These are phyloP conservation scores for Aspergillus campestris DNA, from an alignment of 495 filamentous ascomycete species.

Conservation along the genomic window DNA sequence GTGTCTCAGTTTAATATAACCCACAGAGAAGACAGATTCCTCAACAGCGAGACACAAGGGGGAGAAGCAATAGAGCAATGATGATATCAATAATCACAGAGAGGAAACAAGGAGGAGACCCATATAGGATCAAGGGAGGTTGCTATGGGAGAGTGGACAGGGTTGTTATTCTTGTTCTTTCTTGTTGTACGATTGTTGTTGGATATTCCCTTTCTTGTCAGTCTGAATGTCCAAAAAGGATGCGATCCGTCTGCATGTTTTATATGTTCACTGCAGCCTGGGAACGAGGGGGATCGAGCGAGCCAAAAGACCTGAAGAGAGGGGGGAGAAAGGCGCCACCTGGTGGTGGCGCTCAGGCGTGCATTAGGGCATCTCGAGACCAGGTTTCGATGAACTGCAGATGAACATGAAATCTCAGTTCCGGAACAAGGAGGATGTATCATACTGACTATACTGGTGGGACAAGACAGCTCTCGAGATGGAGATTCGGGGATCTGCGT, in stretches of 20 bases:
- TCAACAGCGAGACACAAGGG: constrained; percentile 1
- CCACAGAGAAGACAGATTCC: not conserved
- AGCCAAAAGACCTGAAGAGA: constrained; percentile 4
- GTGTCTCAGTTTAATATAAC: constrained; percentile 5
- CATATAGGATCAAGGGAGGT: constrained; percentile 11
- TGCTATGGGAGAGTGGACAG: constrained; percentile 3
- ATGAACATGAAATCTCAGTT: not conserved
- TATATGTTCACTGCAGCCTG: constrained; percentile 17
- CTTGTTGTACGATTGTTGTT: not conserved
- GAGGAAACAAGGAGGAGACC: not conserved
- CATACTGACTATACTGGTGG: constrained; percentile 2
- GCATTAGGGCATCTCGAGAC: not conserved
- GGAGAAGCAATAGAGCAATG: not conserved
- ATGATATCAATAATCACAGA: not conserved
- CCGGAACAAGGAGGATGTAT: constrained; percentile 22
- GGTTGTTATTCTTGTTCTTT: not conserved
- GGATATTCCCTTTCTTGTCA: not conserved
- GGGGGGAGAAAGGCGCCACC: constrained; percentile 5
- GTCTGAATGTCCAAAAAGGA: not conserved
- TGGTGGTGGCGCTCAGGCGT: constrained; percentile 17
- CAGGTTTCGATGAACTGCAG: constrained; percentile 4
- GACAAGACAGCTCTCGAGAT: too few relatives aligned
- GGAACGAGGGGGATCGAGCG: constrained; percentile 11
- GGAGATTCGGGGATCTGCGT: constrained; percentile 18
- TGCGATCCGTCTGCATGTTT: constrained; percentile 20